Evolutionary conservation across 2,329 filamentous ascomycete genomes (phyloP), one percentile per base, ranked within the genome.

Genomic region (Aspergillus ochraceus): DNA sequence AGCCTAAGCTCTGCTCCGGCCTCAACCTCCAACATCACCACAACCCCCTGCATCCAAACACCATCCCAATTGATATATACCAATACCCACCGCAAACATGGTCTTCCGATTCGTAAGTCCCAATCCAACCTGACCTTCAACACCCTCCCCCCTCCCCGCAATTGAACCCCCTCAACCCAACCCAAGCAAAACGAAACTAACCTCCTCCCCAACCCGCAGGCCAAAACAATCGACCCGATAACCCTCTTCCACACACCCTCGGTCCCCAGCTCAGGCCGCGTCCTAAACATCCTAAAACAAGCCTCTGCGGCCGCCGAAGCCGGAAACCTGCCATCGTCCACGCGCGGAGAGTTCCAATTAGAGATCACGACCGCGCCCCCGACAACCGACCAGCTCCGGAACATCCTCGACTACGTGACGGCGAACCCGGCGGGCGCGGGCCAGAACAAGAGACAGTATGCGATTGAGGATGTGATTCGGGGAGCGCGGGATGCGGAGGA

Each of bases 241-340:
- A 98, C 94, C 62, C 88, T 99, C 82, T 99, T 98, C 84, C 93
- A 97, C 85, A 90, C 91, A 77, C 86, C 94, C 59, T 84, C 83
- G 69, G 85, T 86, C 56, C 85, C 89, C 22, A 83, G 89, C 64
- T 97, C 93, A 3, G 81, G 86, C 54, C 87, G 89, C 61, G 89
- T 90, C 32, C 86, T 89, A 62, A 88, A 86, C 47, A 80, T 96
- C 55, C 86, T 98, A 61, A 96, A 95, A 80, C 88, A 94, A 78
- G 84, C 87, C 32, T 90, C 90, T 26, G 88, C 89, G 52, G 86
- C 86, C 52, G 87, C 91, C 22, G 86, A 91, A 10, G 91, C 90
- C 1, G 81, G 72, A 90, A 93, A 73, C 89, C 92, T 75, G 88
- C 90, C 49, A 86, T 85, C 74, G 86, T 29, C 46, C 88, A 64